Evolutionary conservation across 2,329 filamentous ascomycete genomes (phyloP), one percentile per base, ranked within the genome.

Genomic region (Fusarium sulawesiense): DNA sequence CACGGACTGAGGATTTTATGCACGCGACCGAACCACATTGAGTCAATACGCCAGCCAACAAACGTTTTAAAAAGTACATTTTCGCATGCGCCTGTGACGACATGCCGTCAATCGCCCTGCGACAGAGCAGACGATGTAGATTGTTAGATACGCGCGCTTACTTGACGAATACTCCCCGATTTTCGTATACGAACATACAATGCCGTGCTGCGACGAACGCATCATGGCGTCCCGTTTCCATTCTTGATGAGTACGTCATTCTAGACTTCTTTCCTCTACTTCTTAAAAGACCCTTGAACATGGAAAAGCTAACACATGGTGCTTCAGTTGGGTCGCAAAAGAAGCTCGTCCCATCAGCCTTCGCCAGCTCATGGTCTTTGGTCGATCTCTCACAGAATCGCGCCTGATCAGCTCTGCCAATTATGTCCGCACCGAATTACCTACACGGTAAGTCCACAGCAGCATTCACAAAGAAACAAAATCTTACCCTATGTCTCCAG

Each of bases 301-400:
- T 27, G 23, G 7, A 56, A 61, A 60, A 70, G 53, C 68, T 72
- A 68, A 74, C 57, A 46, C 51, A 45, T 54, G 46, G 70, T 72
- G 49, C 51, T 66, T 45, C 73, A 97, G 94, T 85, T 98, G 94
- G 94, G 95, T 98, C 55, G 91, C 92, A 69, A 93, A 92, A 76
- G 93, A 97, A 78, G 94, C 94, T 50, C 89, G 94, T 55, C 96
- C 96, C n/a, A 98, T 99, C 78, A 97, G 93, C 82, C 84, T 99
- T 75, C 92, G 96, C 62, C 96, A 98, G 82, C 88, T 99, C 76
- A 98, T 97, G 83, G 97, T 98, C 76, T 99, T 98, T 81, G 96
- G 96, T 30, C 91, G 96, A 49, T 97, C 94, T 23, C 83, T 99
- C 78, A 98, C 94, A 49, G 94, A 98, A 81, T 87, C 90, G 54